A percentile compares a stretch with the other conserved stretches of the same genome.
phyloP scores from a whole-genome alignment of 768 basidiomycete genomes.

The Lyophyllum atratum region DNA sequence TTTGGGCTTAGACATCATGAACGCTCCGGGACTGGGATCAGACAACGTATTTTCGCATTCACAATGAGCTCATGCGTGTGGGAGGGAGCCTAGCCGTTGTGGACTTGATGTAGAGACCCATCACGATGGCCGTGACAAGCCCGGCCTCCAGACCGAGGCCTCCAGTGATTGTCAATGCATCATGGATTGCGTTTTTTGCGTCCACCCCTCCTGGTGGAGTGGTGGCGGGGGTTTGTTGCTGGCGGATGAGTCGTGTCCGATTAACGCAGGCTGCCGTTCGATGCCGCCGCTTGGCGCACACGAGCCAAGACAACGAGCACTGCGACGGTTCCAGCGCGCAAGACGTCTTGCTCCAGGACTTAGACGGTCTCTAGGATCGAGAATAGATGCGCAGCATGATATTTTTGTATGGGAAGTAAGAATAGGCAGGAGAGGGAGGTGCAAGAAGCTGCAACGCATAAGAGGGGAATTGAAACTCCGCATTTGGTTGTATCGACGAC shows the following conservation, averaged over 20 bases:
- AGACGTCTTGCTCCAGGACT: background rate
- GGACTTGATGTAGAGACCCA: too few relatives aligned
- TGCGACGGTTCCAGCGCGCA: background rate
- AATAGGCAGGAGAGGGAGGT: background rate
- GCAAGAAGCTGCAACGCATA: background rate
- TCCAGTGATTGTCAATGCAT: too few relatives aligned
- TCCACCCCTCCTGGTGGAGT: too few relatives aligned
- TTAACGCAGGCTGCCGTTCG: background rate
- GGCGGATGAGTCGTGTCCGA: background rate
- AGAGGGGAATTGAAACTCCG: background rate
- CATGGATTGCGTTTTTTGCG: too few relatives aligned
- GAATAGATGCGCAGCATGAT: background rate
- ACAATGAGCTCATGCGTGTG: too few relatives aligned
- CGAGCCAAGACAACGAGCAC: background rate
- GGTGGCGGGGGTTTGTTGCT: too few relatives aligned
- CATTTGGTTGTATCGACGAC: constrained; percentile 3
- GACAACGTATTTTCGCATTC: too few relatives aligned
- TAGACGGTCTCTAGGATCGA: background rate
- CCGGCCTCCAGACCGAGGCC: too few relatives aligned
- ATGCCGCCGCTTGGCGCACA: background rate
- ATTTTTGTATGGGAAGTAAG: background rate
- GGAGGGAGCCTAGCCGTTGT: too few relatives aligned
- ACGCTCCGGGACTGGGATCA: too few relatives aligned
- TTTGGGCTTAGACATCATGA: background rate
- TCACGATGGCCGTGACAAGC: too few relatives aligned